Evolutionary conservation across 768 basidiomycete genomes (phyloP).

Genomic region (Candolleomyces eurysporus): DNA sequence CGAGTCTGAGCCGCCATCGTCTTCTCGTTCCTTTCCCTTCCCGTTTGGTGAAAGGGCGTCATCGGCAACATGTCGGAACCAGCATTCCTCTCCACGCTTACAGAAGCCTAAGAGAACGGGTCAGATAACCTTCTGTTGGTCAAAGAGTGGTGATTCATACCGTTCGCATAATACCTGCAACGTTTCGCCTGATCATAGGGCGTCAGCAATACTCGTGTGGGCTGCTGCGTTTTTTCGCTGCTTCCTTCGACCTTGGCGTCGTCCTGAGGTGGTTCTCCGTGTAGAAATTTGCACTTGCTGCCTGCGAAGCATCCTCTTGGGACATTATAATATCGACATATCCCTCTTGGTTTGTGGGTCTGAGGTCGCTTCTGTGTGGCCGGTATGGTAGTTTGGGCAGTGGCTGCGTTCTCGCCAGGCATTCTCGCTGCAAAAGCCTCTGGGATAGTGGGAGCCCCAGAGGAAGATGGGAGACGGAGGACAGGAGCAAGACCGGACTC

Average conservation of each 20-base stretch:
- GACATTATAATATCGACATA: constrained; percentile 66
- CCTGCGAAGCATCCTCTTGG: constrained; percentile 70
- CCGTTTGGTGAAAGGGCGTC: constrained; percentile 16
- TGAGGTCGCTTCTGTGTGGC: constrained; percentile 41
- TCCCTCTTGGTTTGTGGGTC: constrained; percentile 69
- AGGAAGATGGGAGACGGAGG: no score
- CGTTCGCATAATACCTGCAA: constrained; percentile 63
- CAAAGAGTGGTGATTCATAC: constrained; percentile 28
- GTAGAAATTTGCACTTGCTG: constrained; percentile 73
- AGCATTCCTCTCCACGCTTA: constrained; percentile 65
- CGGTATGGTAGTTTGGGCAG: constrained; percentile 8
- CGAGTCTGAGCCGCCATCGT: constrained; percentile 37
- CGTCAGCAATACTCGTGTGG: constrained; percentile 37
- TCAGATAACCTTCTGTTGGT: not conserved
- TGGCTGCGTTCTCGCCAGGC: not conserved
- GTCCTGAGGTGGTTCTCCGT: constrained; percentile 36
- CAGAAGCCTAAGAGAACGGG: constrained; percentile 55
- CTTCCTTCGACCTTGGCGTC: constrained; percentile 21
- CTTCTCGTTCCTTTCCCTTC: constrained; percentile 7
- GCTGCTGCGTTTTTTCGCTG: not conserved
- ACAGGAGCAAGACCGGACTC: no score
- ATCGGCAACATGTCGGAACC: constrained; percentile 61
- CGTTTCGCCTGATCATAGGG: constrained; percentile 71
- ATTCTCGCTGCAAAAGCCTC: no score
- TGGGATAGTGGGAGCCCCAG: no score